Base-by-base conservation (phyloP, 1,284 basidiomycete species). In the Inonotus obliquus region DNA sequence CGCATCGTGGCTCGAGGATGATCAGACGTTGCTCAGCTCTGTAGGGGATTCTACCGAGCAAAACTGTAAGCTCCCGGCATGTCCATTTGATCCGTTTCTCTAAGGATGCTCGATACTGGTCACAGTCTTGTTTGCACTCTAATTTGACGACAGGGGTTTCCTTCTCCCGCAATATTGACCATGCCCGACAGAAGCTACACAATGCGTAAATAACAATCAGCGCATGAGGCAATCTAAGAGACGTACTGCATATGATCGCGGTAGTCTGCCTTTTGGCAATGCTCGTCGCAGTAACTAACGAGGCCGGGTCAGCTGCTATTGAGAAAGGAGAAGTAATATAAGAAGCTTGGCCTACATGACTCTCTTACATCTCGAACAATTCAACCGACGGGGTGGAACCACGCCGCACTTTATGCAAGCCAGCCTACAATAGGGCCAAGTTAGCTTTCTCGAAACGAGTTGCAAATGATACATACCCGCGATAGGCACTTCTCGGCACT, bases 231-330 rank as follows among this genome's bases (percentile, higher is more conserved):
- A 21, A 37, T 17, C n/a, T 19, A 44, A 25, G 2, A 48, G 21
- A 57, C 56, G 17, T 32, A 57, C 56, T 57, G 47, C 37, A 48
- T 57, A 38, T 57, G 56, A 4, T 35, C 56, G 4, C 17, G 29
- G 11, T 48, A 57, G 27, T 57, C 44, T 7, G 29, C 21, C 32
- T 51, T 47, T 27, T 57, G 56, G 44, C 56, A 57, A 21, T 25
- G n/a, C 4, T 48, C 47, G 35, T 48, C 56, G 29, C 56, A 57
- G 27, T 57, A 57, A 17, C 56, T 57, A 35, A 9, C 32, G 2
- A 25, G 29, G 6, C 1, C 13, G 5, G 4, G 21, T 25, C 23
- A 29, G 27, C 23, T 9, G 23, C 13, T 11, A 19, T 27, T 44
- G 27, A 39, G 25, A 47, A 17, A 13, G 47, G 7, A 35, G 13